A percentile compares a stretch with the other conserved stretches of the same genome.
phyloP scores from a whole-genome alignment of 176 grass and related monocot genomes.

The Musa acuminata region DNA sequence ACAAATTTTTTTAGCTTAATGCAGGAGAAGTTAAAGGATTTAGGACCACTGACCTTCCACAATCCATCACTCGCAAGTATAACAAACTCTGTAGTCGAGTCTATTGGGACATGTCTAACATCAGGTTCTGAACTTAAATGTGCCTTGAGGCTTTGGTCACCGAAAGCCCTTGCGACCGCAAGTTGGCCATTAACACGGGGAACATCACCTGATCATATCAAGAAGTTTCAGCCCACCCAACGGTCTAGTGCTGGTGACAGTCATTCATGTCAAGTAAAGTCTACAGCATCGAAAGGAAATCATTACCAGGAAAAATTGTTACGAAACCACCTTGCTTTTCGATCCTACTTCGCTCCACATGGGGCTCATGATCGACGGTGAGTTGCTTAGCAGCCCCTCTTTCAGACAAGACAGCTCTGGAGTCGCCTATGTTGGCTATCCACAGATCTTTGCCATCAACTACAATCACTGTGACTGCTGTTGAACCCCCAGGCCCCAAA shows the following conservation, averaged over 20 bases:
- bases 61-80: constrained; percentile 97
- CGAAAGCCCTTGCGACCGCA: constrained; percentile 95
- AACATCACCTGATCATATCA: constrained; percentile 60
- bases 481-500: constrained; percentile 88
- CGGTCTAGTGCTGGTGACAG: neutral
- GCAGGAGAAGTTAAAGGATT: neutral
- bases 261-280: neutral
- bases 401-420: constrained; percentile 75
- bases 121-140: constrained; percentile 97
- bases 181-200: constrained; percentile 96
- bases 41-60: constrained; percentile 68
- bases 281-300: constrained; percentile 18
- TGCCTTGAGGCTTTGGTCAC: constrained; percentile 90
- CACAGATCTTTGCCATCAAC: constrained; percentile 97
- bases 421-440: constrained; percentile 95
- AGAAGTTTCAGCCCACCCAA: neutral
- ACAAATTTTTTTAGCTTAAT: neutral
- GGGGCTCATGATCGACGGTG: constrained; percentile 90
- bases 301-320: constrained; percentile 84
- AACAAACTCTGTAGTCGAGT: constrained; percentile 70
- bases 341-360: constrained; percentile 70
- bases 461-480: constrained; percentile 89
- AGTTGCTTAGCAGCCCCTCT: constrained; percentile 81
- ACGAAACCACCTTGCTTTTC: constrained; percentile 93
- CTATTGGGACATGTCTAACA: constrained; percentile 66